Percentiles rank a stretch among this genome's conserved stretches.
These are phyloP conservation scores for Ehretia macrophylla DNA, from an alignment of 257 asterid species.

Conservation along the genomic window DNA sequence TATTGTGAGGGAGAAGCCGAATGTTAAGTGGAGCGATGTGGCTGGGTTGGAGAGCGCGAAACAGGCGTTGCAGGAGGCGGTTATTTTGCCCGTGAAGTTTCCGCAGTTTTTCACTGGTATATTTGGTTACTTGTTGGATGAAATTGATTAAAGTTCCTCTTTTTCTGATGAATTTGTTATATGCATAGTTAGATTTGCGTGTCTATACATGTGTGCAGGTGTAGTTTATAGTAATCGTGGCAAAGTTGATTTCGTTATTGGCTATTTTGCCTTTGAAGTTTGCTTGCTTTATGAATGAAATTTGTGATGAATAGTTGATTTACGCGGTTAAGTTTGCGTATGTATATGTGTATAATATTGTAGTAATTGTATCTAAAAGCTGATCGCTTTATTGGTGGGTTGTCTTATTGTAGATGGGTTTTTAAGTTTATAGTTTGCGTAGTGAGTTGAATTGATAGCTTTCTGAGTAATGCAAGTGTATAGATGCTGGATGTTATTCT, in stretches of 20 bases:
- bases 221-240: background rate
- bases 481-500: no score
- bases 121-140: background rate
- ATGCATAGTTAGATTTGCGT: background rate
- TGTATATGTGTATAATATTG: no score
- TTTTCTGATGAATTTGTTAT: background rate
- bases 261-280: background rate
- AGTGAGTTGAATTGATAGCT: no score
- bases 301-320: background rate
- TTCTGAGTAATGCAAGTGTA: no score
- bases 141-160: background rate
- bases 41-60: constrained; percentile 99
- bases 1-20: constrained; percentile 88
- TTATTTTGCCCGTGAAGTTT: constrained; percentile 92
- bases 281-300: background rate
- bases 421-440: no score
- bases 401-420: no score
- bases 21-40: constrained; percentile 96
- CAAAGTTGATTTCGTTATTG: constrained; percentile 3
- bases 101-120: constrained; percentile 97
- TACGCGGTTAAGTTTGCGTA: background rate
- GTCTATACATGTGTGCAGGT: constrained; percentile 5
- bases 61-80: constrained; percentile 97
- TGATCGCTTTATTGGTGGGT: no score
- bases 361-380: no score